Conservation (phyloP, 306 rosid genomes). For the Dryas octopetala region DNA sequence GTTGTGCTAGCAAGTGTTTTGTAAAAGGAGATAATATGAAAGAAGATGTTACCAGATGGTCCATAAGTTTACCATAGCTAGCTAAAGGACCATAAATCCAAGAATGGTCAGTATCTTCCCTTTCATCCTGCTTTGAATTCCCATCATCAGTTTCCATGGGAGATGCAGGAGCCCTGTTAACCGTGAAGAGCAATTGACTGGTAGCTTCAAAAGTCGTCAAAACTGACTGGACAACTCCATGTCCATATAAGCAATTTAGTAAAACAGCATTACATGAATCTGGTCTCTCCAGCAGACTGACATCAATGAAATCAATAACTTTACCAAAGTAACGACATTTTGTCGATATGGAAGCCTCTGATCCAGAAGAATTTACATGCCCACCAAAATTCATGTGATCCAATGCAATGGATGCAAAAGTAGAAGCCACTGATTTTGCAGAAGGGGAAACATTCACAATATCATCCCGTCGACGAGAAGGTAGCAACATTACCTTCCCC, state of each 20-base stretch:
- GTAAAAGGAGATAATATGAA: conserved; percentile 75
- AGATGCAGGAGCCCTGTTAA: conserved; percentile 71
- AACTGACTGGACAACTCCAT: conserved; percentile 80
- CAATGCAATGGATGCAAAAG: conserved; percentile 65
- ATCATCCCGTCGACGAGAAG: conserved; percentile 96
- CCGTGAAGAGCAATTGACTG: conserved; percentile 81
- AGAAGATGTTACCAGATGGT: conserved; percentile 91
- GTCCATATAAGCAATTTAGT: conserved; percentile 86
- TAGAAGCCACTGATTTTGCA: conserved; percentile 82
- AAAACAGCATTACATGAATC: conserved; percentile 90
- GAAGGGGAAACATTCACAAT: conserved; percentile 69
- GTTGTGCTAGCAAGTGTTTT: conserved; percentile 82
- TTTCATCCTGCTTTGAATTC: conserved; percentile 59
- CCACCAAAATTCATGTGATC: conserved; percentile 90
- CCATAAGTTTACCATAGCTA: conserved; percentile 94
- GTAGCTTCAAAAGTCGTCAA: conserved; percentile 98
- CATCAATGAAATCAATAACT: conserved; percentile 86
- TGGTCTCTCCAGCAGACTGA: conserved; percentile 79
- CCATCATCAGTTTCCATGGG: conserved; percentile 96
- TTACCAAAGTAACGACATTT: conserved; percentile 90
- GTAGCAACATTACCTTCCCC: conserved; percentile 84
- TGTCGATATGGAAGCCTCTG: conserved; percentile 66
- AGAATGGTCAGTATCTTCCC: conserved; percentile 69
- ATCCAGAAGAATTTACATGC: conserved; percentile 53
- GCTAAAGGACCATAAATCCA: conserved; percentile 93